Base-by-base conservation (phyloP, 2,329 filamentous ascomycete species). In the Alternaria longipes region DNA sequence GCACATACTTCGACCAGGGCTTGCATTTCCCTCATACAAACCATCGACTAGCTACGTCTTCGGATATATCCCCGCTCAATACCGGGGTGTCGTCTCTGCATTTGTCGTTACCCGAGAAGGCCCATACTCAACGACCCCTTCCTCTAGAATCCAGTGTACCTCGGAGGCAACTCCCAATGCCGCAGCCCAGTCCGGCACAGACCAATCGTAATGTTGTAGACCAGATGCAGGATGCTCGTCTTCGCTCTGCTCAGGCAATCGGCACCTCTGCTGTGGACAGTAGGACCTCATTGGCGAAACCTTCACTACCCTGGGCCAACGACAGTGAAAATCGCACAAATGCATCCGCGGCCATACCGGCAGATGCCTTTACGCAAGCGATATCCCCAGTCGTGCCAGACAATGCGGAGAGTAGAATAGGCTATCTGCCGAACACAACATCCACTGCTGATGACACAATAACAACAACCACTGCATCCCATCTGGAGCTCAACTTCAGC, bases 101-200 rank as follows among this genome's bases (percentile, higher is more conserved):
- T 18, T 44, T 68, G 4, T 66, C 67, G 7, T 58, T 78, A 14
- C 72, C 75, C 14, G 69, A 74, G 51, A 68, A 65, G 38, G 64
- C 70, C 44, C 68, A 60, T 41, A 60, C 60, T 32, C 64, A 61
- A 42, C 69, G 65, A 18, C 47, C 47, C 9, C 59, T 63, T 14
- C 36, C 65, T 36, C 38, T 60, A 28, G 70, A 72, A 5, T 30
- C 61, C 16, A 28, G 63, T 32, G 56, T 57, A 22, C 71, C 74
- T 11, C 72, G 67, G 45, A 68, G 76, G 49, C 74, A 73, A 26
- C 64, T 78, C 5, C 76, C 76, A 8, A 64, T 75, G 11, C 76
- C 75, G n/a, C 74, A 73, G 34, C 69, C 74, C 9, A 74, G 66
- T 26, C 66, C 67, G 8, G 65, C 68, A 12, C 72, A 71, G 32